Conservation (phyloP, 2,329 filamentous ascomycete species). For the Monosporascus sp. region DNA sequence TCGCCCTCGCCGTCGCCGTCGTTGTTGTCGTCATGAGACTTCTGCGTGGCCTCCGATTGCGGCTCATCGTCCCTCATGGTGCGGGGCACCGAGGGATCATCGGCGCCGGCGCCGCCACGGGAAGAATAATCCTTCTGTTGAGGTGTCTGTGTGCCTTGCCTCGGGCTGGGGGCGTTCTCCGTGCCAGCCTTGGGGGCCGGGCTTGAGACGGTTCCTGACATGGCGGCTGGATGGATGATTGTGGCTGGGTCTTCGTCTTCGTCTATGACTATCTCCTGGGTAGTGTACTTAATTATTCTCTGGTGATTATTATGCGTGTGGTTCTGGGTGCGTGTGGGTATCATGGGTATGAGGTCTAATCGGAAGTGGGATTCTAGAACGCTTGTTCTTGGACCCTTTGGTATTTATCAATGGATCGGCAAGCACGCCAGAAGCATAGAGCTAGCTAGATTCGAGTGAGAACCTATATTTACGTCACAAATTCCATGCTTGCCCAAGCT, state of each 20-base stretch:
- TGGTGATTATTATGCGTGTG: constrained; percentile 2
- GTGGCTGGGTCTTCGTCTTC: constrained; percentile 18
- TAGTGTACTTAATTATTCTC: constrained; percentile 13
- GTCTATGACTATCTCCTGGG: constrained; percentile 16
- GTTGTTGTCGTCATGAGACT: not conserved
- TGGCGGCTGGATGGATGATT: constrained; percentile 23
- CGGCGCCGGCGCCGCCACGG: constrained; percentile 1
- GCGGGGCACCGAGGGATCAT: constrained; percentile 18
- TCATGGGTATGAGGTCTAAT: constrained; percentile 9
- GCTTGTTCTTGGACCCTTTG: constrained; percentile 1
- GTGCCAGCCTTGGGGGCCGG: constrained; percentile 10
- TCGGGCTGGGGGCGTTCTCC: constrained; percentile 6
- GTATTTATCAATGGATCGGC: constrained; percentile 12
- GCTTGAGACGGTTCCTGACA: constrained; percentile 18
- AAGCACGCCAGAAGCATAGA: not conserved
- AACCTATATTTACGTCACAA: constrained; percentile 22
- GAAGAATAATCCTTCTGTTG: not conserved
- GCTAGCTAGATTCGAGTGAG: not conserved
- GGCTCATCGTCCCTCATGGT: constrained; percentile 16
- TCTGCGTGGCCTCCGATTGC: no score
- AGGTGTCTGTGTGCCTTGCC: not conserved
- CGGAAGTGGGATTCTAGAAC: not conserved
- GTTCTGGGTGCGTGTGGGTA: constrained; percentile 10
- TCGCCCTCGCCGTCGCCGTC: constrained; percentile 26
- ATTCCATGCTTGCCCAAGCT: not conserved